phyloP scores from a whole-genome alignment of 2,329 filamentous ascomycete species.

The Coniochaeta sp. region DNA sequence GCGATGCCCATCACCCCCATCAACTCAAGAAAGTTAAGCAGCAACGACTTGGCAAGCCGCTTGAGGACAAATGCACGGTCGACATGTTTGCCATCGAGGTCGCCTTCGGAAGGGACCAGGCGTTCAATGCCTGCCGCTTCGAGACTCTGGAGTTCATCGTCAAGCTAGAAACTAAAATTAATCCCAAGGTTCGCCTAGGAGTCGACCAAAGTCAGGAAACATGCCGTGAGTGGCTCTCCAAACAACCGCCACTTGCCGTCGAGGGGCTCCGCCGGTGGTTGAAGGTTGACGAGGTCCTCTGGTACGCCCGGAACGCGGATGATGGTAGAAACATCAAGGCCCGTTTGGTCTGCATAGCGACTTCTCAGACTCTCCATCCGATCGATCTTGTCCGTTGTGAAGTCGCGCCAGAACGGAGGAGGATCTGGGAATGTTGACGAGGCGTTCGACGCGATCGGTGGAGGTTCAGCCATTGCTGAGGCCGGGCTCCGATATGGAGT shows the following conservation, averaged over 20 bases:
- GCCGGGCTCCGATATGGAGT: no score
- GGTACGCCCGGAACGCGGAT: slow-evolving; percentile 46
- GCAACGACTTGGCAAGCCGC: slow-evolving; percentile 71
- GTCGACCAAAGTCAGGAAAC: slow-evolving; percentile 4
- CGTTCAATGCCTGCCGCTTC: slow-evolving; percentile 64
- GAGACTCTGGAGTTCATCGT: slow-evolving; percentile 58
- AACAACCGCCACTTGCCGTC: slow-evolving; percentile 69
- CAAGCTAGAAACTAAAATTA: slow-evolving; percentile 30
- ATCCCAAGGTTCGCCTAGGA: neutral
- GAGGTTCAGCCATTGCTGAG: slow-evolving; percentile 50
- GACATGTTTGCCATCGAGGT: slow-evolving; percentile 46
- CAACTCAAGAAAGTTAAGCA: slow-evolving; percentile 85
- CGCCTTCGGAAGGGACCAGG: slow-evolving; percentile 37
- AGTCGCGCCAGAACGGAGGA: slow-evolving; percentile 83
- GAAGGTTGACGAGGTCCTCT: slow-evolving; percentile 64
- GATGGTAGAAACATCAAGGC: slow-evolving; percentile 15
- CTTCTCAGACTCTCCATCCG: slow-evolving; percentile 39
- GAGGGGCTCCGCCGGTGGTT: slow-evolving; percentile 70
- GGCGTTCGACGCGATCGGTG: slow-evolving; percentile 31
- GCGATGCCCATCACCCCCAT: slow-evolving; percentile 62
- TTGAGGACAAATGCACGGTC: slow-evolving; percentile 64
- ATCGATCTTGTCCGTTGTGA: slow-evolving; percentile 67
- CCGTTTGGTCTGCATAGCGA: slow-evolving; percentile 25
- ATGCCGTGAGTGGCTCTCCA: slow-evolving; percentile 55
- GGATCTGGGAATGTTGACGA: slow-evolving; percentile 72